phyloP scores from a whole-genome alignment of 352 stramenopile genomes.

The Phytopythium aichiense region DNA sequence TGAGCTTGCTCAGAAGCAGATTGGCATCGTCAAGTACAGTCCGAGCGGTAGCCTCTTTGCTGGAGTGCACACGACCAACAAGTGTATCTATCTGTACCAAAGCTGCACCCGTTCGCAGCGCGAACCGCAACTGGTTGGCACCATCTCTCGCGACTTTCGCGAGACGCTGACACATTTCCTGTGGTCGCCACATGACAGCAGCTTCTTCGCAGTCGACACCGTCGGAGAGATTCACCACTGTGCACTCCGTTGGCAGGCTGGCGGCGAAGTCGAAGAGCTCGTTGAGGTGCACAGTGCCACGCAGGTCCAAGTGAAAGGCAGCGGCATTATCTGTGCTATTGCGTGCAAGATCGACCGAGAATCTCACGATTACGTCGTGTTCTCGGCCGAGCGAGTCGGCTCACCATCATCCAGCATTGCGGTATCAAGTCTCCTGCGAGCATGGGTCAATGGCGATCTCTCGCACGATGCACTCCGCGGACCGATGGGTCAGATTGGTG shows the following conservation, averaged over 20 bases:
- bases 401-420: background rate
- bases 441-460: constrained; percentile 55
- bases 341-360: constrained; percentile 30
- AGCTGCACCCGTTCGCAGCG: constrained; percentile 33
- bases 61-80: constrained; percentile 31
- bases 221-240: constrained; percentile 37
- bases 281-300: constrained; percentile 21
- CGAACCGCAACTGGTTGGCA: constrained; percentile 44
- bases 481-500: constrained; percentile 7
- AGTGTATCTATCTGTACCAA: constrained; percentile 49
- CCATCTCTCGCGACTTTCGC: constrained; percentile 35
- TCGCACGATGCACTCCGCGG: constrained; percentile 29
- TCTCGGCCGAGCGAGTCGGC: constrained; percentile 34
- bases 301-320: constrained; percentile 18
- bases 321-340: constrained; percentile 21
- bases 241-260: constrained; percentile 21
- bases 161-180: constrained; percentile 30
- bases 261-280: constrained; percentile 43
- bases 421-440: constrained; percentile 23
- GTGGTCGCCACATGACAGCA: constrained; percentile 49
- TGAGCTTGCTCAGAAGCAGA: constrained; percentile 58
- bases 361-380: constrained; percentile 54
- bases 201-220: constrained; percentile 37
- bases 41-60: constrained; percentile 48
- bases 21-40: constrained; percentile 60